Conservation (phyloP, 257 asterid species). For the Verbena officinalis region DNA sequence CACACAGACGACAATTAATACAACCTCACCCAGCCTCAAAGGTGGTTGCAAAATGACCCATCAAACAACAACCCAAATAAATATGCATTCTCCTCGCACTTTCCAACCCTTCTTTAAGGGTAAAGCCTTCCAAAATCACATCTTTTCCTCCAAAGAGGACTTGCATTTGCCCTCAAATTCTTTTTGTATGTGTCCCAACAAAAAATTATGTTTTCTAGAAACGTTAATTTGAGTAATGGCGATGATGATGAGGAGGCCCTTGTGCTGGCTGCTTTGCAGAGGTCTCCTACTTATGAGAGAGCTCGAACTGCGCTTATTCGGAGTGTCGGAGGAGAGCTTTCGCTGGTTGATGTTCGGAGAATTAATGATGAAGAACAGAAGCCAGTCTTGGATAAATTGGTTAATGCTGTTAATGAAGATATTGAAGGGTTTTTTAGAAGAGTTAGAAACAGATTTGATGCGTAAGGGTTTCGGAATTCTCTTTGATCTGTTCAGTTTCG, state of each 20-base stretch:
- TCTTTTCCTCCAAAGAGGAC: neutral
- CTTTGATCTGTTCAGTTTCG: neutral
- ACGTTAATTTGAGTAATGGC: conserved; percentile 19
- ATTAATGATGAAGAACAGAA: conserved; percentile 52
- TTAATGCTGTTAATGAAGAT: conserved; percentile 55
- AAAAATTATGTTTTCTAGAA: conserved; percentile 41
- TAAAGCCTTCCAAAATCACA: conserved; percentile 28
- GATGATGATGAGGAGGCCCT: conserved; percentile 63
- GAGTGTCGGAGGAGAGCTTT: conserved; percentile 51
- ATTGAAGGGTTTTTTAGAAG: conserved; percentile 56
- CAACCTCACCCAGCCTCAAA: conserved; percentile 51
- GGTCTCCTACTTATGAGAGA: conserved; percentile 69
- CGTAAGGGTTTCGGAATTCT: conserved; percentile 50
- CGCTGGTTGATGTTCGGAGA: conserved; percentile 60
- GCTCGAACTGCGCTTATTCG: conserved; percentile 61
- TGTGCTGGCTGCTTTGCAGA: conserved; percentile 65
- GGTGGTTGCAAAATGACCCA: conserved; percentile 52
- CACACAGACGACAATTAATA: conserved; percentile 31
- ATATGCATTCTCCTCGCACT: conserved; percentile 22
- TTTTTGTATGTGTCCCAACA: conserved; percentile 34
- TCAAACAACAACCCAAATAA: conserved; percentile 34
- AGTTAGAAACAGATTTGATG: conserved; percentile 79
- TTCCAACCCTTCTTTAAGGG: conserved; percentile 20
- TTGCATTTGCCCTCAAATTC: conserved; percentile 20
- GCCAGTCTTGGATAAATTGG: conserved; percentile 59